Base-by-base conservation (phyloP, 352 stramenopile species). In the Globisporangium okanoganense region DNA sequence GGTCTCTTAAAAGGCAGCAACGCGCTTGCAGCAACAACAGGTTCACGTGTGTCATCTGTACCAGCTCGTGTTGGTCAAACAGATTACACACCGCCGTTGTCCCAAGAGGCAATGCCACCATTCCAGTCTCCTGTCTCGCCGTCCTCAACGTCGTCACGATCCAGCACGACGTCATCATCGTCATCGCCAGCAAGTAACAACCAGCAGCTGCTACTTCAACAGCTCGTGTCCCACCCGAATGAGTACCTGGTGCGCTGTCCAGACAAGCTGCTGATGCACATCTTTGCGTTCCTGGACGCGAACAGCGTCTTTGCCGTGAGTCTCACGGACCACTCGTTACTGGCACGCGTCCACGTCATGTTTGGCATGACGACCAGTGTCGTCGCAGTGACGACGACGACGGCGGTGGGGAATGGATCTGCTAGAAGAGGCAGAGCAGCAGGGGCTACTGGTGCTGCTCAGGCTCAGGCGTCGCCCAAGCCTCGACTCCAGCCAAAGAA, bases 261-360 rank as follows among this genome's bases (percentile, higher is more conserved):
- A 6, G 78, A 91, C 59, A 80, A 82, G 24, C 58, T 84, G 0
- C 63, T 94, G 57, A 76, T 90, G 63, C 73, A 76, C 20, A 53
- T 91, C 31, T 94, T 94, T 58, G 70, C 80, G 2, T 84, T 78
- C 56, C 61, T 91, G 36, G 80, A 90, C 29, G 79, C 84, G 27
- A 83, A 88, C 49, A 88, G 79, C 52, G 86, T 94, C 36, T 70
- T 92, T 35, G 68, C 73, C 0, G 66, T 92, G n/a, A 90, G 82
- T 58, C 65, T 90, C 51, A 88, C 74, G 16, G 78, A 79, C 54
- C 68, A 75, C 61, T 63, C 69, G 13, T 61, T 88, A 8, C 77
- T 87, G 50, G 61, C 49, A 9, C 80, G 82, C 7, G 78, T 94
- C 1, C 81, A 92, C 53, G 61, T 66, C 20, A 64, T 92, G 41